phyloP scores from a whole-genome alignment of 2,329 filamentous ascomycete species.

The Ophiostoma novo-ulmi region DNA sequence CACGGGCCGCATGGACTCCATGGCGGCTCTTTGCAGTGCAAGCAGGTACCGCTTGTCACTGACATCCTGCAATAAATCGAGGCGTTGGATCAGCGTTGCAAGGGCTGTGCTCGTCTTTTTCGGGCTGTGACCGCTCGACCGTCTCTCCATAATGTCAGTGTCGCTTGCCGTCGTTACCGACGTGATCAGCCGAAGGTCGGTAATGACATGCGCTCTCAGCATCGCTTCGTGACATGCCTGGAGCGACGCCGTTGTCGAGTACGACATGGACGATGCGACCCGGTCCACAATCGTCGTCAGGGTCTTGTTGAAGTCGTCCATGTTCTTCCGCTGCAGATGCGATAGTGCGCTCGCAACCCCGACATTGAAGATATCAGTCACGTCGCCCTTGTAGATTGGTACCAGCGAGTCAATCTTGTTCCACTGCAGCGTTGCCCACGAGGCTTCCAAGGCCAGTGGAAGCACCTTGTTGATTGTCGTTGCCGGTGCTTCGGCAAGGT shows the following conservation, averaged over 20 bases:
- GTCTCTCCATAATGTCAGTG: constrained; percentile 31
- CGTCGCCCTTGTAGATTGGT: constrained; percentile 44
- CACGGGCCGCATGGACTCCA: constrained; percentile 68
- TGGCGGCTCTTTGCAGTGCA: constrained; percentile 76
- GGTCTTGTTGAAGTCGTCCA: constrained; percentile 48
- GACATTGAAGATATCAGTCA: constrained; percentile 70
- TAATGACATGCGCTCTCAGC: constrained; percentile 78
- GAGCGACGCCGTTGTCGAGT: constrained; percentile 71
- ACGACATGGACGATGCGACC: constrained; percentile 68
- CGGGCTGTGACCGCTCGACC: constrained; percentile 38
- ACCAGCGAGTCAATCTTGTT: constrained; percentile 65
- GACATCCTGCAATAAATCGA: constrained; percentile 83
- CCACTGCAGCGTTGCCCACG: constrained; percentile 86
- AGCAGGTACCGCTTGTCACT: constrained; percentile 92
- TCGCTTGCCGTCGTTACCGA: neutral
- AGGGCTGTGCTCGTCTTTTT: constrained; percentile 41
- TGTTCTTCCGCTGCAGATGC: constrained; percentile 51
- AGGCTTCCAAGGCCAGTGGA: constrained; percentile 82
- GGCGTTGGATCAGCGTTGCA: constrained; percentile 62
- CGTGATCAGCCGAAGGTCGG: constrained; percentile 75
- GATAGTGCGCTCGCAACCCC: constrained; percentile 65
- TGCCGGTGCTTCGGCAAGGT: constrained; percentile 38
- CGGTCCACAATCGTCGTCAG: constrained; percentile 63
- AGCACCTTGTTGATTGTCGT: constrained; percentile 59
- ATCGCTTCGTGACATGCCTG: constrained; percentile 80